Base-by-base conservation (phyloP, 2,329 filamentous ascomycete genomes). In the Colletotrichum sp. region DNA sequence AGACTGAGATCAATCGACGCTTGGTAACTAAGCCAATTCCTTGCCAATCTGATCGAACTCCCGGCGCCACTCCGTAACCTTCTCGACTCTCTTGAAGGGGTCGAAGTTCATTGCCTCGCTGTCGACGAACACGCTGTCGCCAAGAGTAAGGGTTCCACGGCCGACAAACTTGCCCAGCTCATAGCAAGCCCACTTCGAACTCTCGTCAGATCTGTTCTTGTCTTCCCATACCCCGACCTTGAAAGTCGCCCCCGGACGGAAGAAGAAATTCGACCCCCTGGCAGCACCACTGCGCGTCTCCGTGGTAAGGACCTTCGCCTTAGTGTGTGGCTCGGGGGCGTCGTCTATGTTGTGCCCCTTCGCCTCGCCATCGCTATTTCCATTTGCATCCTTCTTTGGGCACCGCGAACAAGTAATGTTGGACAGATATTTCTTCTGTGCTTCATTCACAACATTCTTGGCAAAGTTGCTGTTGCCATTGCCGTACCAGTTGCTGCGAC, bases 101-200 rank as follows among this genome's bases (percentile, higher is more conserved):
- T 84, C 82, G 62, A 80, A 78, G 63, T 84, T 84, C 62, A 84
- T 79, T 8, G 78, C 80, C 71, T 83, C 82, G 63, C 81, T 83
- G 44, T 84, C 82, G 9, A 83, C 81, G 49, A 80, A 81, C 8
- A 84, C 80, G 21, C 79, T 79, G 4, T 80, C 75, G 8, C 80
- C 80, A 3, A 83, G 78, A 13, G 76, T 81, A 36, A 83, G 49
- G 2, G 60, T 79, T 5, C 80, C 78, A 6, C 76, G 74, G 21
- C 79, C 78, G 13, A 81, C 32, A 21, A 80, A 75, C 21, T 57
- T 72, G 59, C 77, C 76, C 26, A 78, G 68, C 34, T 77, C 57
- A 65, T 77, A 77, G 64, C 73, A 76, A 8, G 78, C 78, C 30
- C 68, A 73, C 8, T 71, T 66, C 13, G 76, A 77, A 32, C 75